These are phyloP conservation scores for Pseudogymnoascus sp. DNA, from an alignment of 2,329 filamentous ascomycete species.

Conservation along the genomic window DNA sequence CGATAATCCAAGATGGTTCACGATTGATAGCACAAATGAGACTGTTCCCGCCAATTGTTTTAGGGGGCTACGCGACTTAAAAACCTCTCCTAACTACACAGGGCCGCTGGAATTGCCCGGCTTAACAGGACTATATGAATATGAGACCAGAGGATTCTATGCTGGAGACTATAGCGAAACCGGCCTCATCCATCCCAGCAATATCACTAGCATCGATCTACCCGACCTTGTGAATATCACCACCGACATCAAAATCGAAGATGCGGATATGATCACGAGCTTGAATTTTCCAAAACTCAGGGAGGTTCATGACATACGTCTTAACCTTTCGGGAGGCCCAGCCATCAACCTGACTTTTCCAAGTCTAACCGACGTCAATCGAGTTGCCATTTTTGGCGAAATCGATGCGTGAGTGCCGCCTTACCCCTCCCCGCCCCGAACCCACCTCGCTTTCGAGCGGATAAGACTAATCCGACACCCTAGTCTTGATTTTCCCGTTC, in stretches of 20 bases:
- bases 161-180: background rate
- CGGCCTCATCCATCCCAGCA: background rate
- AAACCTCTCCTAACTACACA: background rate
- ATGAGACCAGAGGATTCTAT: background rate
- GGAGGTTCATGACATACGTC: background rate
- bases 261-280: background rate
- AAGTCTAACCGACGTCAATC: background rate
- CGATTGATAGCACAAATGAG: too few relatives aligned
- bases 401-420: background rate
- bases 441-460: background rate
- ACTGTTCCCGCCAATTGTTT: background rate
- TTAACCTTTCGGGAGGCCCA: background rate
- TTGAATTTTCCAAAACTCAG: background rate
- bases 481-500: background rate
- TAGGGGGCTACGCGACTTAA: background rate
- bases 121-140: background rate
- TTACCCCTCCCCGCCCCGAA: background rate
- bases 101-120: background rate
- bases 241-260: background rate
- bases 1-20: too few relatives aligned
- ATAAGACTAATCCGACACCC: background rate
- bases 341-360: background rate
- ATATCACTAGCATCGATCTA: background rate
- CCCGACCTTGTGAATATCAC: background rate
- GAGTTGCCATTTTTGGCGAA: background rate